These are phyloP conservation scores for Alternaria brassicae DNA, from an alignment of 2,329 filamentous ascomycete genomes.

Conservation along the genomic window DNA sequence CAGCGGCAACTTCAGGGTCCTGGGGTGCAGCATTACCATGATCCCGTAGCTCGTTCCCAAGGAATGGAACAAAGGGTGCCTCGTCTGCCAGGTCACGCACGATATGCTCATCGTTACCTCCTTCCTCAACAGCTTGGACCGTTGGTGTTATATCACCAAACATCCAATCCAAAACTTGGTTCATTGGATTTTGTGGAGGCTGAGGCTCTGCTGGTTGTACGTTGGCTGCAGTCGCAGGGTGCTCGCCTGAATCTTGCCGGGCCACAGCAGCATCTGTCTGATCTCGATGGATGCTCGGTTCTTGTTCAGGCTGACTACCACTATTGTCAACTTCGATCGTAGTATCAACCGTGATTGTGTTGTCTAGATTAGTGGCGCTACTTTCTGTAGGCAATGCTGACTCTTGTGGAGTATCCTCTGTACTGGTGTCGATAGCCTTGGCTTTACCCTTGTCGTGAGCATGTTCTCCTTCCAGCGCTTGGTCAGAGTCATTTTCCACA, in stretches of 20 bases:
- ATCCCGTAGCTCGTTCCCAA: constrained; percentile 48
- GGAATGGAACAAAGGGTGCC: constrained; percentile 65
- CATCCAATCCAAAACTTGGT: constrained; percentile 55
- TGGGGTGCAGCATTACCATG: constrained; percentile 42
- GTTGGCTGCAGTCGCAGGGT: constrained; percentile 10
- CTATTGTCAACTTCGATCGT: constrained; percentile 7
- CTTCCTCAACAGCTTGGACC: constrained; percentile 37
- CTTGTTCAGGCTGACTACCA: constrained; percentile 10
- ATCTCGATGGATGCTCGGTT: background rate
- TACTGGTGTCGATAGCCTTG: constrained; percentile 19
- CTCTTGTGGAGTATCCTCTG: constrained; percentile 1
- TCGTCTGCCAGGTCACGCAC: constrained; percentile 67
- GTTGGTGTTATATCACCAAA: constrained; percentile 55
- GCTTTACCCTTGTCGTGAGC: constrained; percentile 41
- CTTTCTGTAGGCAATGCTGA: constrained; percentile 6
- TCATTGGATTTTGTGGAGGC: constrained; percentile 27
- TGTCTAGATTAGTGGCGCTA: constrained; percentile 8
- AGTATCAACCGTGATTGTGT: constrained; percentile 1
- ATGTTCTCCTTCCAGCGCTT: constrained; percentile 33
- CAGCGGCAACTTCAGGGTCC: constrained; percentile 68
- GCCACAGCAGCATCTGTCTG: constrained; percentile 3
- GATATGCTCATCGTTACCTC: constrained; percentile 63
- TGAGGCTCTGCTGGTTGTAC: constrained; percentile 20
- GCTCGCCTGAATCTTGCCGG: constrained; percentile 4
- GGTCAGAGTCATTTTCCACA: constrained; percentile 36